These are phyloP conservation scores for Artemisia tridentata DNA, from an alignment of 129 eudicot genomes.

Conservation along the genomic window DNA sequence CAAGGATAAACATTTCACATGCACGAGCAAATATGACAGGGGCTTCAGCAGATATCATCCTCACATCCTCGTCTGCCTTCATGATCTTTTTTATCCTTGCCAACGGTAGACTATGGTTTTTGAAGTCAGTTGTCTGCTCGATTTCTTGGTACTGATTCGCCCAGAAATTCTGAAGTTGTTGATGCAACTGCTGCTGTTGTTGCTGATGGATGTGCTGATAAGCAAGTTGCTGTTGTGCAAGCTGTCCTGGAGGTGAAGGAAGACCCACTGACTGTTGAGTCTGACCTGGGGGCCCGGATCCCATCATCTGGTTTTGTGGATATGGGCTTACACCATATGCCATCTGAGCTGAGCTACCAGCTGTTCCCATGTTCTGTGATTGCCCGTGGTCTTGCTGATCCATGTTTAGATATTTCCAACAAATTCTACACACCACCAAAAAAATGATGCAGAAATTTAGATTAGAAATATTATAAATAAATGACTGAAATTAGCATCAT, in stretches of 20 bases:
- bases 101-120: slow-evolving; percentile 12
- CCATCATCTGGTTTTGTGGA: slow-evolving; percentile 74
- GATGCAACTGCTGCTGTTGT: slow-evolving; percentile 10
- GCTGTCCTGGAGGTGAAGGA: slow-evolving; percentile 25
- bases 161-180: slow-evolving; percentile 17
- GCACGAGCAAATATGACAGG: slow-evolving; percentile 5
- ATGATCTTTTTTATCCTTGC: slow-evolving; percentile 10
- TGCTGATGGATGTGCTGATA: slow-evolving; percentile 18
- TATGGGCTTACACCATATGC: slow-evolving; percentile 52
- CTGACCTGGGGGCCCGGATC: slow-evolving; percentile 43
- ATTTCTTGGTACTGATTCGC: slow-evolving; percentile 10
- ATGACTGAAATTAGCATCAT: neutral
- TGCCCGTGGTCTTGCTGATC: slow-evolving; percentile 87
- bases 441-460: neutral
- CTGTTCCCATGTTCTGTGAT: slow-evolving; percentile 36
- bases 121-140: slow-evolving; percentile 12
- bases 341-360: slow-evolving; percentile 50
- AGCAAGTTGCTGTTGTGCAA: slow-evolving; percentile 12
- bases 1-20: slow-evolving; percentile 13
- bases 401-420: slow-evolving; percentile 32
- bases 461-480: neutral
- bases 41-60: slow-evolving; percentile 19
- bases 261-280: slow-evolving; percentile 47
- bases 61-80: slow-evolving; percentile 15
- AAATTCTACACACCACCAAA: neutral